Conservation (phyloP, 768 basidiomycete genomes). For the Albatrellus ellisii region DNA sequence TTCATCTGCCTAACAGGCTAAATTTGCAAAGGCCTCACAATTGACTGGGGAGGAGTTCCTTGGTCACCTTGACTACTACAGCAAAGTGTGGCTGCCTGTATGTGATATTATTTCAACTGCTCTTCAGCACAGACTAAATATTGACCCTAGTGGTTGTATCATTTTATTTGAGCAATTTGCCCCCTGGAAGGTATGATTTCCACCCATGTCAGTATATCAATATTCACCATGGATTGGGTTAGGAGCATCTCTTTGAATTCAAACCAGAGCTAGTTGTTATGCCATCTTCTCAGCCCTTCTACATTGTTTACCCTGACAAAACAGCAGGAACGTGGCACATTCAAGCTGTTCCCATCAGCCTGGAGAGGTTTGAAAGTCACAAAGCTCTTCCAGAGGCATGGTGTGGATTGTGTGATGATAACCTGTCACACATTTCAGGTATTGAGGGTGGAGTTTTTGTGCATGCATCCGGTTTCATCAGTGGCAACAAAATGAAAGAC, state of each 20-base stretch:
- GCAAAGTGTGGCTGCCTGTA: constrained; percentile 87
- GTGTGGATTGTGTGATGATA: constrained; percentile 84
- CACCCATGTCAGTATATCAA: background rate
- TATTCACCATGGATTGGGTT: constrained; percentile 3
- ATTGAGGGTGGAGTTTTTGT: constrained; percentile 83
- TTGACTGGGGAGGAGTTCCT: constrained; percentile 83
- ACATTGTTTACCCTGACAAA: constrained; percentile 87
- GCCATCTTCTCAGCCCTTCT: constrained; percentile 46
- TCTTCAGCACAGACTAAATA: constrained; percentile 35
- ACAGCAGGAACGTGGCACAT: constrained; percentile 68
- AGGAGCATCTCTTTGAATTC: constrained; percentile 88
- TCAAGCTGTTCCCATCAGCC: constrained; percentile 75
- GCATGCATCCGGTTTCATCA: constrained; percentile 95
- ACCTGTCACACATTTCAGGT: constrained; percentile 57
- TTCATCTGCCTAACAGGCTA: constrained; percentile 29
- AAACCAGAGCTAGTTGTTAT: constrained; percentile 45
- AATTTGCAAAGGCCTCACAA: constrained; percentile 67
- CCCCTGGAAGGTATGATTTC: constrained; percentile 68
- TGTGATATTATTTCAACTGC: constrained; percentile 62
- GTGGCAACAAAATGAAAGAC: constrained; percentile 85
- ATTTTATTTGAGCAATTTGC: constrained; percentile 68
- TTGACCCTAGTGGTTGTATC: constrained; percentile 66
- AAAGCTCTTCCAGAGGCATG: constrained; percentile 89
- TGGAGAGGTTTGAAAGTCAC: constrained; percentile 81
- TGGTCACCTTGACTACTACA: constrained; percentile 66